Evolutionary conservation across 2,329 filamentous ascomycete species (phyloP), one percentile per base, ranked within the genome.

Genomic region (Colletotrichum ledebouriae): DNA sequence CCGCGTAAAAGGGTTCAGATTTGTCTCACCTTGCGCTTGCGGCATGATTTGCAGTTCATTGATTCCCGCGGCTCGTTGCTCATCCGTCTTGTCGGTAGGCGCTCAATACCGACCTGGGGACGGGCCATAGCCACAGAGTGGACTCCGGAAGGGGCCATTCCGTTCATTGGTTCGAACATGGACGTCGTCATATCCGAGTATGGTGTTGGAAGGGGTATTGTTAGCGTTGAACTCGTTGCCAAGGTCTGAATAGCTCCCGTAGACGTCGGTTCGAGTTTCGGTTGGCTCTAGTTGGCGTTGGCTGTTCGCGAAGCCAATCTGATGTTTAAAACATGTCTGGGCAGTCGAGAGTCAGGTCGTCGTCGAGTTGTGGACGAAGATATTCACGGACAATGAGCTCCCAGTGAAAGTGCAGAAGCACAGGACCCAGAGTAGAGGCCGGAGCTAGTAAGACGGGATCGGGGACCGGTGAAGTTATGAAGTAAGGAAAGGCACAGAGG

Each of bases 1-100:
- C 25, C 25, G 25, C 25, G 25, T 22, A 55, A 37, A 34, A 46
- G 56, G 2, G 25, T 15, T 33, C 53, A 47, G 53, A 17, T 53
- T 11, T 49, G 55, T 69, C 82, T 55, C 80, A 95, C 93, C 90
- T 97, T 97, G 82, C 94, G 87, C 81, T 97, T 97, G 73, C 94
- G 89, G 83, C 94, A 97, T 64, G 93, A 96, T 80, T 97, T 97
- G 88, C 94, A 97, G 79, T 97, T 97, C 94, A 97, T 97, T 39
- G 92, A 92, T 83, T 97, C 94, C 75, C 92, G 89, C 46, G 92
- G 92, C 78, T 96, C 92, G 74, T 88, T 91, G 79, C 86, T 89
- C 79, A 89, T 84, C 47, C 91, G 89, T 71, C 91, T 89, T 62
- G 90, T 86, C 29, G 92, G 91, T 72, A 95, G 83, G 70, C 92